Base-by-base conservation (phyloP, 2,329 filamentous ascomycete genomes). In the Daldinia eschscholtzii region DNA sequence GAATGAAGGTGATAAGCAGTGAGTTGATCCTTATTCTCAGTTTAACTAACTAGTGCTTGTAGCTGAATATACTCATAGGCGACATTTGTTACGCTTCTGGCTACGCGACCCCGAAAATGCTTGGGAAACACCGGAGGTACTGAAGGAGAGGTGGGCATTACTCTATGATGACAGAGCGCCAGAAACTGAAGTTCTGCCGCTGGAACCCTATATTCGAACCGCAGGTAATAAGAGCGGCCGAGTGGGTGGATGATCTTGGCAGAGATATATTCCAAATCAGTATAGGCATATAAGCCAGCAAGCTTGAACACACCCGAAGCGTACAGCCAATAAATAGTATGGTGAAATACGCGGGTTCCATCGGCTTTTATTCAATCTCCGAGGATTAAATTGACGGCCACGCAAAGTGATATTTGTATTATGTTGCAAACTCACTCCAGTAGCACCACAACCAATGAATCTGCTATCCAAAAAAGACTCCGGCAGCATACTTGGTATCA, bases 151-250 rank as follows among this genome's bases (percentile, higher is more conserved):
- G 7, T 91, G 87, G 86, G 80, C 83, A 20, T 79, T 82, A 3
- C 78, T 90, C 0, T 91, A 88, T 70, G 80, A 82, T 1, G 84
- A 81, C 3, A 82, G 89, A 2, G 83, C 78, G 2, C 79, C 83
- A 0, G 86, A 88, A 69, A 83, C 81, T 12, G 80, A 85, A 44
- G 83, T 88, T 0, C 87, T 90, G 55, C 87, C 87, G 0, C 77
- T 89, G 1, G 85, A 90, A 73, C 85, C 87, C 15, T 79, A 77
- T 15, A 80, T 85, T 70, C 78, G 82, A 20, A 81, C 77, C 61
- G 79, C 80, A 5, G 76, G 79, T 26, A 79, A 79, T 20, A 76
- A 78, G 64, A 65, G 52, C 9, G 68, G 73, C 39, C 72, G 46
- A 72, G n/a, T 13, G 18, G 7, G 9, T 12, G 37, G 26, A 39